Conservation (phyloP, 768 basidiomycete species). For the Crassisporium funariophilum region DNA sequence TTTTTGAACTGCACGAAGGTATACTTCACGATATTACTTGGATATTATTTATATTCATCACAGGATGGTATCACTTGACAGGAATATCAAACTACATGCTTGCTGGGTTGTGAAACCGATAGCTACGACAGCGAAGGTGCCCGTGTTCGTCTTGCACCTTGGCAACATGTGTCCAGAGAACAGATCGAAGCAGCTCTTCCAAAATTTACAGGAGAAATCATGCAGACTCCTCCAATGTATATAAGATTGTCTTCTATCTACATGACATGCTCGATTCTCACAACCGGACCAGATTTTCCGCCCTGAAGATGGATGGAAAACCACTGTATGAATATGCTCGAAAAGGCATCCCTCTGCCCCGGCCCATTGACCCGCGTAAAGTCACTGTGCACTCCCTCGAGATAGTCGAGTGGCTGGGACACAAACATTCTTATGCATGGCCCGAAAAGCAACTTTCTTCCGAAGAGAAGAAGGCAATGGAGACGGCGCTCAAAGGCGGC, state of each 20-base stretch:
- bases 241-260: conserved; percentile 22
- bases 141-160: conserved; percentile 73
- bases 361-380: conserved; percentile 87
- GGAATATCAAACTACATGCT: conserved; percentile 91
- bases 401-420: conserved; percentile 76
- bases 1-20: conserved; percentile 94
- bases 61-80: no score
- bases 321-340: conserved; percentile 96
- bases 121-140: conserved; percentile 91
- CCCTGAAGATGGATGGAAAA: conserved; percentile 97
- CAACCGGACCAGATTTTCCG: conserved; percentile 75
- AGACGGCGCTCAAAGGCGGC: conserved; percentile 58
- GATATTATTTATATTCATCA: no score
- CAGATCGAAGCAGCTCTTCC: conserved; percentile 68
- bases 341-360: conserved; percentile 85
- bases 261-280: conserved; percentile 1
- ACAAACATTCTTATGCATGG: conserved; percentile 75
- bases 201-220: conserved; percentile 83
- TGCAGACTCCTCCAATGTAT: conserved; percentile 92
- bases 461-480: conserved; percentile 71
- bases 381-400: conserved; percentile 83
- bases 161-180: conserved; percentile 83
- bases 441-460: conserved; percentile 70
- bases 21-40: conserved; percentile 12
- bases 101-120: conserved; percentile 94